A percentile compares a stretch with the other conserved stretches of the same genome.
These are phyloP conservation scores for Coniochaeta prunicola DNA, from an alignment of 2,329 filamentous ascomycete genomes.

Conservation along the genomic window DNA sequence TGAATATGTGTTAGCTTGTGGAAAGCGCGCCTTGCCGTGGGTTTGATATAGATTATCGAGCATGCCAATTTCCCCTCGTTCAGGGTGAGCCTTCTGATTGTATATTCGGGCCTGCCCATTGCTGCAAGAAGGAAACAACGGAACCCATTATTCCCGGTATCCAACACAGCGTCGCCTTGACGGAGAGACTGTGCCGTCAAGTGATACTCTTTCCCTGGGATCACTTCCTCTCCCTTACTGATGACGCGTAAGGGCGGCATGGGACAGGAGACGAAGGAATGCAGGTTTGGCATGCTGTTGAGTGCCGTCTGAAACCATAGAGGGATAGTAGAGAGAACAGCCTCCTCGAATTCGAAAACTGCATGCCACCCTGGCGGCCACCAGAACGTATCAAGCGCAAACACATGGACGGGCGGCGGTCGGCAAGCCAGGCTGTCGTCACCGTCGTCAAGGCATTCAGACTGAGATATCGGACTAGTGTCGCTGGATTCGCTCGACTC, in stretches of 20 bases:
- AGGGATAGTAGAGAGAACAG: too few species aligned
- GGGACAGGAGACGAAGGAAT: not conserved
- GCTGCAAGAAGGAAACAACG: not conserved
- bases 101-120: not conserved
- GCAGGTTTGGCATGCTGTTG: not conserved
- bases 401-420: too few species aligned
- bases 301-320: not conserved
- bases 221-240: not conserved
- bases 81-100: not conserved
- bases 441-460: too few species aligned
- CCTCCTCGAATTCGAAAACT: too few species aligned
- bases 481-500: too few species aligned
- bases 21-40: not conserved
- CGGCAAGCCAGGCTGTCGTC: too few species aligned
- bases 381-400: too few species aligned
- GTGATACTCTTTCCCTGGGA: too few species aligned
- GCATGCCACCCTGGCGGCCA: too few species aligned
- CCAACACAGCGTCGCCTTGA: too few species aligned
- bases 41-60: not conserved
- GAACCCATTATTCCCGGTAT: not conserved
- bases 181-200: not conserved
- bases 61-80: not conserved
- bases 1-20: not conserved
- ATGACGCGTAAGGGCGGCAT: not conserved
- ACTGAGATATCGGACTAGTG: too few species aligned